Percentiles rank a stretch among this genome's conserved stretches.
These are phyloP conservation scores for Oemleria cerasiformis DNA, from an alignment of 306 rosid species.

Conservation along the genomic window DNA sequence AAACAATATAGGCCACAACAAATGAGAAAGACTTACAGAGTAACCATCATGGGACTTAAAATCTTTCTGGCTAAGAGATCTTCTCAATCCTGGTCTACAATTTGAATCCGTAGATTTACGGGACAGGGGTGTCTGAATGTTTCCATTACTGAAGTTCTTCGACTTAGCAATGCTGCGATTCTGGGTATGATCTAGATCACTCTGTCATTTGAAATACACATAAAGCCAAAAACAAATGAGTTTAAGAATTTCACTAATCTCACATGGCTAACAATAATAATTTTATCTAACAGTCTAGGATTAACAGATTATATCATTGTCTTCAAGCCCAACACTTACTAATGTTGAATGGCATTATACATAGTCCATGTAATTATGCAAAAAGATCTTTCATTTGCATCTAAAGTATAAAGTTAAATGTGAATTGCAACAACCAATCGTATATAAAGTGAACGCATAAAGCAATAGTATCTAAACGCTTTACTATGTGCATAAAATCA, in stretches of 20 bases:
- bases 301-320: background rate
- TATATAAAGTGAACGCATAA: background rate
- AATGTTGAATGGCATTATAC: background rate
- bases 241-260: background rate
- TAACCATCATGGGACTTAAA: constrained; percentile 73
- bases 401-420: background rate
- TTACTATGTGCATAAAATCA: background rate
- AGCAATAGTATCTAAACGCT: background rate
- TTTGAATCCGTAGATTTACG: constrained; percentile 53
- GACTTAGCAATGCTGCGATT: constrained; percentile 38
- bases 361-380: background rate
- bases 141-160: constrained; percentile 45
- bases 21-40: constrained; percentile 60
- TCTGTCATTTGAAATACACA: constrained; percentile 49
- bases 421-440: background rate
- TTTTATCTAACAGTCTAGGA: background rate
- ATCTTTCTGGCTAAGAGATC: constrained; percentile 80
- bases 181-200: constrained; percentile 70
- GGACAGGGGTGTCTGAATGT: constrained; percentile 32
- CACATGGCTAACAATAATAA: background rate
- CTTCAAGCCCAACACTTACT: background rate
- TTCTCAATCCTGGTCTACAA: constrained; percentile 53
- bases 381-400: background rate
- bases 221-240: constrained; percentile 8
- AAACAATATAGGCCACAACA: constrained; percentile 3